Evolutionary conservation across 1,284 basidiomycete genomes (phyloP).

Genomic region (Macrocybe sp.): DNA sequence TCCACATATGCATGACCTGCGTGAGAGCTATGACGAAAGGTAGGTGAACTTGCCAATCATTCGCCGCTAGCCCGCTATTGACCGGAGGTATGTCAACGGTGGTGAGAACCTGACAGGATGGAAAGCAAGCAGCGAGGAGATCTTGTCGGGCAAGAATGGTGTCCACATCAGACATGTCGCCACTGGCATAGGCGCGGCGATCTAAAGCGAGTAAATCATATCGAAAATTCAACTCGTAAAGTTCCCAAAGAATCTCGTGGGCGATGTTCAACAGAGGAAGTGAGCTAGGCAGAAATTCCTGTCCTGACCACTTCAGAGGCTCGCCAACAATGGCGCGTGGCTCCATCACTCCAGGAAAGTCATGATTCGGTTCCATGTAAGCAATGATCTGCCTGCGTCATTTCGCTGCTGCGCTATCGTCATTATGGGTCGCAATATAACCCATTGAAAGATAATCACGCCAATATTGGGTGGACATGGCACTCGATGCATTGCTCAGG

Average conservation of each 20-base stretch:
- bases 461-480: neutral
- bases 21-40: neutral
- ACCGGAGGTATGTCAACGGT: neutral
- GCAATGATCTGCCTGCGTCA: neutral
- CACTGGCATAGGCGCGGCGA: neutral
- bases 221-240: neutral
- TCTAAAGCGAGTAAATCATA: neutral
- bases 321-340: neutral
- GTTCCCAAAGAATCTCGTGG: neutral
- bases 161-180: neutral
- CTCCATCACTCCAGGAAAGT: neutral
- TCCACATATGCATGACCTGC: neutral
- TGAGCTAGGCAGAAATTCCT: neutral
- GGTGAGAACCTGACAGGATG: neutral
- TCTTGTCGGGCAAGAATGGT: neutral
- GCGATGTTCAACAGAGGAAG: neutral
- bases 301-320: neutral
- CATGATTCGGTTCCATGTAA: neutral
- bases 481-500: too few relatives aligned
- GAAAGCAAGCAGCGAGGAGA: neutral
- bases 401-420: neutral
- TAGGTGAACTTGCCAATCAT: neutral
- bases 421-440: neutral
- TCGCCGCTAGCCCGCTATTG: neutral
- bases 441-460: neutral